These are phyloP conservation scores for Citrus hindsii DNA, from an alignment of 345 rosid species.

Conservation along the genomic window DNA sequence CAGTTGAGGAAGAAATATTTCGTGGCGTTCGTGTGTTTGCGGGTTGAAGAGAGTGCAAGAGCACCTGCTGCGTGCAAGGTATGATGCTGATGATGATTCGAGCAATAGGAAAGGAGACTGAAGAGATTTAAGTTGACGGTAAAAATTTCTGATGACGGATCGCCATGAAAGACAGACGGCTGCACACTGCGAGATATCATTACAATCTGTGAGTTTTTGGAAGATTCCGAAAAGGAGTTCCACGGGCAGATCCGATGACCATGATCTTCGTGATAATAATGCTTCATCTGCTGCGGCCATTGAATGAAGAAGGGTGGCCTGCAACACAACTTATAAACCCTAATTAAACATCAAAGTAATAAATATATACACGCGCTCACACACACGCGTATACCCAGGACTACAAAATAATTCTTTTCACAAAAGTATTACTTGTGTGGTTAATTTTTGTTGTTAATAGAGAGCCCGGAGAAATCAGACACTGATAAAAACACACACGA, in stretches of 20 bases:
- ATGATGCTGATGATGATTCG: too few relatives aligned
- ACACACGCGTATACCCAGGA: too few relatives aligned
- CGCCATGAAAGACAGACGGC: not conserved
- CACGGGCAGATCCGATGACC: not conserved
- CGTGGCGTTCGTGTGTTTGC: not conserved
- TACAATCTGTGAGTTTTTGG: not conserved
- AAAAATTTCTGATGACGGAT: not conserved
- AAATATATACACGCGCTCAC: too few relatives aligned
- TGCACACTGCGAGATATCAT: not conserved
- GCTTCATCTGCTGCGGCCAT: too few relatives aligned
- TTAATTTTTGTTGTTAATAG: too few relatives aligned
- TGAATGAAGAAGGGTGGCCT: too few relatives aligned
- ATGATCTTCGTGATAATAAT: too few relatives aligned
- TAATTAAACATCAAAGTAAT: too few relatives aligned
- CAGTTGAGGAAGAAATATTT: not conserved
- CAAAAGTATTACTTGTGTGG: not conserved
- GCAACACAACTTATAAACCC: too few relatives aligned
- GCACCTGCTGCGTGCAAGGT: not conserved
- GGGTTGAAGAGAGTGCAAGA: not conserved
- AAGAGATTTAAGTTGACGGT: not conserved
- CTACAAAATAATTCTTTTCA: too few relatives aligned
- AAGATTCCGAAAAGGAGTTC: not conserved
- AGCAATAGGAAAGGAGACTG: not conserved
- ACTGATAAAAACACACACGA: fast-evolving
- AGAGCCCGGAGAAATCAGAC: too few relatives aligned